Conservation (phyloP, 1,284 basidiomycete species). For the Microbotryum saponariae region DNA sequence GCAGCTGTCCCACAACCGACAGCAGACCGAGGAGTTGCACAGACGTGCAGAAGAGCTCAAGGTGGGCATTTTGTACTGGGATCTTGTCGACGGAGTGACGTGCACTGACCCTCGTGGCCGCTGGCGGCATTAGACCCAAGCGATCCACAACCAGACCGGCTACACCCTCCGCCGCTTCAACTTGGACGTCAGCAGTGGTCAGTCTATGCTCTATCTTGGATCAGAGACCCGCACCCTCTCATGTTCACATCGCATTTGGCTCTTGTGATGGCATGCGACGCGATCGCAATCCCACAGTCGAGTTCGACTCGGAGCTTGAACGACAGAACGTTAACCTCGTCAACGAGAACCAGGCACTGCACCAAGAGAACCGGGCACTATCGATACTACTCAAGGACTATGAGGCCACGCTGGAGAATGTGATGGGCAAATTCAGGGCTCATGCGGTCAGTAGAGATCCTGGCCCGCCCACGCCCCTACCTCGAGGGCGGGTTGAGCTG, state of each 20-base stretch:
- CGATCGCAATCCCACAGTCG: slow-evolving; percentile 51
- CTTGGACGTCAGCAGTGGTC: slow-evolving; percentile 82
- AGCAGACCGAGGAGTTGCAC: slow-evolving; percentile 64
- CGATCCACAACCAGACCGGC: slow-evolving; percentile 66
- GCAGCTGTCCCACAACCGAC: slow-evolving; percentile 78
- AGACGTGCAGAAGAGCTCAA: slow-evolving; percentile 69
- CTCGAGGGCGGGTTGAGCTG: not conserved
- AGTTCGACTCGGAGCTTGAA: slow-evolving; percentile 87
- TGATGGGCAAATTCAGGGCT: slow-evolving; percentile 92
- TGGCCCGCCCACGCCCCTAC: not conserved
- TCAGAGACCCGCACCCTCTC: slow-evolving; percentile 1
- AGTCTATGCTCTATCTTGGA: slow-evolving; percentile 32
- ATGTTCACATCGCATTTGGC: not conserved
- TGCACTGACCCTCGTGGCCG: not conserved
- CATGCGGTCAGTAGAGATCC: slow-evolving; percentile 61
- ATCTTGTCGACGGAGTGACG: not conserved
- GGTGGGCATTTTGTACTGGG: slow-evolving; percentile 46
- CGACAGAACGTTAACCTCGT: slow-evolving; percentile 79
- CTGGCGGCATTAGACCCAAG: slow-evolving; percentile 55
- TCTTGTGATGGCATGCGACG: too few species aligned
- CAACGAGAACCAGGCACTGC: slow-evolving; percentile 83
- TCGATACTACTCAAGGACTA: slow-evolving; percentile 84
- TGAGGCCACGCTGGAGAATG: slow-evolving; percentile 85
- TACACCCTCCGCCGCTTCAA: slow-evolving; percentile 83
- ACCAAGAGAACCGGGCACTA: slow-evolving; percentile 91